A percentile compares a stretch with the other conserved stretches of the same genome.
These are phyloP conservation scores for Penicillium corylophilum DNA, from an alignment of 2,329 filamentous ascomycete genomes.

Conservation along the genomic window DNA sequence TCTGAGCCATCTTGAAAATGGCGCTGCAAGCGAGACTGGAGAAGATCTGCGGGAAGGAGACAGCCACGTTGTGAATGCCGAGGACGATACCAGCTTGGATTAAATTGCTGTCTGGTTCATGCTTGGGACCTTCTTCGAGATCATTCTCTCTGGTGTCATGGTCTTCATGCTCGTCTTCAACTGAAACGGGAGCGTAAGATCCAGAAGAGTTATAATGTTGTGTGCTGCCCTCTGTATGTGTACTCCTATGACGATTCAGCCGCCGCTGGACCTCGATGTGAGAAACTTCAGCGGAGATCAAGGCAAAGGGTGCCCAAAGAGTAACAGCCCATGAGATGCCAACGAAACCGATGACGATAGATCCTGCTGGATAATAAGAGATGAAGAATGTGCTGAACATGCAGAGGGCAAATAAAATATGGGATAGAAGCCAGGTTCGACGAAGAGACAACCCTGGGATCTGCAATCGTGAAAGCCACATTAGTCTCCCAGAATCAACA, in stretches of 20 bases:
- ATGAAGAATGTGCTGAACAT: constrained; percentile 86
- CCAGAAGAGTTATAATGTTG: constrained; percentile 2
- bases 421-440: constrained; percentile 80
- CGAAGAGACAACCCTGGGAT: constrained; percentile 85
- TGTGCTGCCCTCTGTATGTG: constrained; percentile 10
- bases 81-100: constrained; percentile 88
- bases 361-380: constrained; percentile 67
- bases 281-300: constrained; percentile 90
- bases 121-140: constrained; percentile 29
- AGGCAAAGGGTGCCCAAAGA: constrained; percentile 91
- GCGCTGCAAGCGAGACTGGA: constrained; percentile 80
- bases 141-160: constrained; percentile 14
- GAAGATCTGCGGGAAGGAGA: constrained; percentile 87
- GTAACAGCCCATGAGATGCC: constrained; percentile 92
- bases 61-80: constrained; percentile 92
- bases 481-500: constrained; percentile 17
- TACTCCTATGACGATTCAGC: constrained; percentile 40
- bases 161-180: constrained; percentile 7
- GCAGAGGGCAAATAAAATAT: constrained; percentile 76
- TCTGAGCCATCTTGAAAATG: constrained; percentile 83
- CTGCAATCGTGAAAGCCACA: constrained; percentile 61
- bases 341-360: constrained; percentile 73
- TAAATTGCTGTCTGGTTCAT: constrained; percentile 50
- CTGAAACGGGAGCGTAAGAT: constrained; percentile 8
- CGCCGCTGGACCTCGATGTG: constrained; percentile 70